Conservation (phyloP, 306 rosid genomes). For the Delonix regia region DNA sequence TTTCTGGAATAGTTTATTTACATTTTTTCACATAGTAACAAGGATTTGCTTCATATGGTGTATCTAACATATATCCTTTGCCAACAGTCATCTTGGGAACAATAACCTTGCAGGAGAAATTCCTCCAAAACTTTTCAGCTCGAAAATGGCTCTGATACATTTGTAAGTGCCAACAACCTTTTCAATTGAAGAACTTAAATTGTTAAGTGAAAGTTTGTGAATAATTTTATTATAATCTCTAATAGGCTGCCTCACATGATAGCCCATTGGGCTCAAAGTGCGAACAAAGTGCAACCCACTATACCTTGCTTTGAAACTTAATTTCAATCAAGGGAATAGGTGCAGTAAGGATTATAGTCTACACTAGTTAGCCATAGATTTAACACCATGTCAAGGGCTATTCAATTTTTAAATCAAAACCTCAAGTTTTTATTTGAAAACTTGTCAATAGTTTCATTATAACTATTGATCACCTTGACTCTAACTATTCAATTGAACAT, state of each 20-base stretch:
- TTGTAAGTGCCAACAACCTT: slow-evolving; percentile 46
- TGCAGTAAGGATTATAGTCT: too few relatives aligned
- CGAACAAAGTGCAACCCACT: not conserved
- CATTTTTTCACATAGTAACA: not conserved
- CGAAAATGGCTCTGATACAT: slow-evolving; percentile 53
- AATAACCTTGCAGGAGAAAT: slow-evolving; percentile 50
- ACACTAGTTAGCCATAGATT: too few relatives aligned
- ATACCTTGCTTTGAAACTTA: too few relatives aligned
- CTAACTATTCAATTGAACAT: not conserved
- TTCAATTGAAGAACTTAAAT: not conserved
- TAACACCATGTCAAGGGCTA: too few relatives aligned
- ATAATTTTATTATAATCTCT: not conserved
- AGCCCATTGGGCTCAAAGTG: not conserved
- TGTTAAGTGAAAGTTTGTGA: not conserved
- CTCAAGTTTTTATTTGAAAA: too few relatives aligned
- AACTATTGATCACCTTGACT: not conserved
- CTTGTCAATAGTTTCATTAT: too few relatives aligned
- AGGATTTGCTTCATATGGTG: not conserved
- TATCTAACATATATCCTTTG: slow-evolving; percentile 13
- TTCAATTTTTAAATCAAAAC: too few relatives aligned
- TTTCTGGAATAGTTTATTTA: slow-evolving; percentile 1
- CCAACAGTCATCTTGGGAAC: slow-evolving; percentile 61
- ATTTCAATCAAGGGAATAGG: too few relatives aligned
- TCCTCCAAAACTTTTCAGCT: slow-evolving; percentile 49
- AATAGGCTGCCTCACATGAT: not conserved